Evolutionary conservation across 257 asterid genomes (phyloP), one percentile per base, ranked within the genome.

Genomic region (Misopates orontium): DNA sequence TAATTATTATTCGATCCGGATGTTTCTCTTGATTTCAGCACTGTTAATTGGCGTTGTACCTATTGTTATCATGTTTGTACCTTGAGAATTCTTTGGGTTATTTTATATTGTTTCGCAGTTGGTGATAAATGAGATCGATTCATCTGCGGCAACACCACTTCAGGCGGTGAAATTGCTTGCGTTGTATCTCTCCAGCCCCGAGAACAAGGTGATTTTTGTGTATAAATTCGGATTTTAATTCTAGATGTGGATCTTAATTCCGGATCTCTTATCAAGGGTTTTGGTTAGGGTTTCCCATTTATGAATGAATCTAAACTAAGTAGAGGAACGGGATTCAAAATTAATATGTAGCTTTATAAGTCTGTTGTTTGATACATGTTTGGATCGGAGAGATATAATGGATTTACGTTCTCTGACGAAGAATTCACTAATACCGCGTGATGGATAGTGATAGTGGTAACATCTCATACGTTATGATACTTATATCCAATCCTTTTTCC

Each of bases 161-260:
- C 99, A 93, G 82, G 99, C 99, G 42, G 96, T 90, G 68, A 93
- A 93, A 77, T 75, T 93, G 83, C 86, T 90, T 1, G 97, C 99
- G 62, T 16, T 82, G 69, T 93, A 90, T 75, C 92, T 87, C 63
- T 78, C 89, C 32, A 68, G 75, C 75, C 89, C 95, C 64, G 82
- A 76, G 18, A 83, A 86, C 71, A 90, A 88, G 96, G 99, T 89
- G 68, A 62, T 16, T 11, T 19, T 36, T 28, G 24, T 13, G 45
- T 15, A 25, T n/a, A n/a, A 21, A 15, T 18, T 8, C 13, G 11
- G 17, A 8, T 50, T 5, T 47, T 60, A 16, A 16, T 14, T 62
- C 18, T 17, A 44, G 15, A 53, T 13, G 14, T 68, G 56, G 75
- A 82, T 77, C 79, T 69, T 68, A 24, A 42, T 25, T 57, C 47